phyloP scores from a whole-genome alignment of 306 rosid genomes.

The Hippophae gyantsensis region DNA sequence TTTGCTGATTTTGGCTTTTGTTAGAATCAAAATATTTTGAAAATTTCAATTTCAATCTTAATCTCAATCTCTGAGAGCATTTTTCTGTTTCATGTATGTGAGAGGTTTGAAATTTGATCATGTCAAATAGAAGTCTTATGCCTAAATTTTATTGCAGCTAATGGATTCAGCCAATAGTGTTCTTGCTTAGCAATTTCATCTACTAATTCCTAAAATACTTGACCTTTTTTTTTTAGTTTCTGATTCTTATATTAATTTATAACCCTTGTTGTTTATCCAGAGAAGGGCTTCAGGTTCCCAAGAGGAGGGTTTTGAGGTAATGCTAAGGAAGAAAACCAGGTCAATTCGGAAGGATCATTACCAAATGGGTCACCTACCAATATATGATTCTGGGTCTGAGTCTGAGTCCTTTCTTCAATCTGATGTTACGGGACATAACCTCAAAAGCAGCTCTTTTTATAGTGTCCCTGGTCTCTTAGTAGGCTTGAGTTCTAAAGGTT shows the following conservation, averaged over 20 bases:
- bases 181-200: not conserved
- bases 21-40: slow-evolving; percentile 1
- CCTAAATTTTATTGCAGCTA: not conserved
- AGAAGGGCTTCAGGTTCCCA: slow-evolving; percentile 1
- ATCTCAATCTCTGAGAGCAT: slow-evolving; percentile 1
- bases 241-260: not conserved
- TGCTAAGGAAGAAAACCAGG: slow-evolving; percentile 78
- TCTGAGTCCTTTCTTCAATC: slow-evolving; percentile 30
- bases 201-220: not conserved
- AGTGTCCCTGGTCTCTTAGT: slow-evolving; percentile 63
- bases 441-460: slow-evolving; percentile 46
- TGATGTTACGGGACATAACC: slow-evolving; percentile 35
- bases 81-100: not conserved
- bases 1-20: too few relatives aligned
- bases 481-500: slow-evolving; percentile 52
- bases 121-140: not conserved
- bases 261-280: slow-evolving; percentile 12
- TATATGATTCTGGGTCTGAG: slow-evolving; percentile 38
- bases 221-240: not conserved
- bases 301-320: slow-evolving; percentile 35
- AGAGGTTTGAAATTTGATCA: not conserved
- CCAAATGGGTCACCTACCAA: slow-evolving; percentile 38
- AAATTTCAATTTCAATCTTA: not conserved
- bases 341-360: slow-evolving; percentile 64
- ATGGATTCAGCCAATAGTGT: slow-evolving; percentile 2